Percentiles rank a stretch among this genome's conserved stretches.
Conservation (phyloP, 1,139 yeast genomes). For the Suhomyces choctaworum region DNA sequence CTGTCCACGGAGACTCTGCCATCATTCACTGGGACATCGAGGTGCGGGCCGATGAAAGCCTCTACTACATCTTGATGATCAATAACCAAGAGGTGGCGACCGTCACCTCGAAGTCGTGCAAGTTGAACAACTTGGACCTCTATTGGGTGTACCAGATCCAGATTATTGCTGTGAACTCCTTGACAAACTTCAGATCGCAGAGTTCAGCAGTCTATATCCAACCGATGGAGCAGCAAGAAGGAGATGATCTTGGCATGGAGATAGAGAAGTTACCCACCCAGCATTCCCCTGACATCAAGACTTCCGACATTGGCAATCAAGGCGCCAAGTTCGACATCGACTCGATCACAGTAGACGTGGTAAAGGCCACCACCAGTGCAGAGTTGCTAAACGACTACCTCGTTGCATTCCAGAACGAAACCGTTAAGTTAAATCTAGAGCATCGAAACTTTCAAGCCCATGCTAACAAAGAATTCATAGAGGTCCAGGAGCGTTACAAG, state of each 20-base stretch:
- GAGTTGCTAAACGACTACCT: constrained; percentile 27
- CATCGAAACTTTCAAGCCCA: constrained; percentile 23
- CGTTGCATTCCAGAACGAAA: constrained; percentile 31
- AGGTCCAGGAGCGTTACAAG: constrained; percentile 24
- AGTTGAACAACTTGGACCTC: constrained; percentile 33
- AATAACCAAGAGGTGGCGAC: constrained; percentile 43
- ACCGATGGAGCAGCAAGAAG: constrained; percentile 11
- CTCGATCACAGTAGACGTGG: constrained; percentile 13
- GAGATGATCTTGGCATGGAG: constrained; percentile 4
- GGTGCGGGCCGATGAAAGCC: constrained; percentile 31
- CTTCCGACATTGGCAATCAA: background rate
- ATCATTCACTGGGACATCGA: constrained; percentile 48
- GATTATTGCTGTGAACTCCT: constrained; percentile 40
- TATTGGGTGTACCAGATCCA: constrained; percentile 38
- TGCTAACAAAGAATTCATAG: constrained; percentile 24
- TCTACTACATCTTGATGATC: constrained; percentile 38
- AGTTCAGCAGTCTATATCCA: constrained; percentile 33
- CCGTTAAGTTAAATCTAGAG: constrained; percentile 28
- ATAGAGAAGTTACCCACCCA: constrained; percentile 4
- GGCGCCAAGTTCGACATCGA: constrained; percentile 9
- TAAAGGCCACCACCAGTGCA: constrained; percentile 9
- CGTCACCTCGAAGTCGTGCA: constrained; percentile 39
- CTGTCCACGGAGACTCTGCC: constrained; percentile 31
- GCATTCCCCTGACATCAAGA: background rate
- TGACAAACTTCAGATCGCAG: constrained; percentile 39